phyloP scores from a whole-genome alignment of 1,284 basidiomycete species.

The Melampsora abietis-canadensis region DNA sequence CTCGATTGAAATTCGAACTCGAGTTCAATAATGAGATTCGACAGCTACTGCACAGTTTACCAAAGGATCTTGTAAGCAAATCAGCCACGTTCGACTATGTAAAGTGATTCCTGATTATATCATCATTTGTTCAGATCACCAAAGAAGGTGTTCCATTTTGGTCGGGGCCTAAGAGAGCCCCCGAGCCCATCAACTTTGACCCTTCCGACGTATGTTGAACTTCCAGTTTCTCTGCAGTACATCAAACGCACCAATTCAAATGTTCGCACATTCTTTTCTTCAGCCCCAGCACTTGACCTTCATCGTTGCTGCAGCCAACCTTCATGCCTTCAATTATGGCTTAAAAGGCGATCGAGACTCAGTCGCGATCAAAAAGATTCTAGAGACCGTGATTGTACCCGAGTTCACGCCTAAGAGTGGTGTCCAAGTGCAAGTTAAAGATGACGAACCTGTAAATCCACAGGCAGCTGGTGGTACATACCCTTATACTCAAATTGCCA shows the following conservation, averaged over 20 bases:
- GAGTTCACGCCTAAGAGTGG: constrained; percentile 88
- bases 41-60: constrained; percentile 88
- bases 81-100: not conserved
- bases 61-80: constrained; percentile 71
- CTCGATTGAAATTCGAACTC: constrained; percentile 89
- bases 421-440: constrained; percentile 90
- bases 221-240: not conserved
- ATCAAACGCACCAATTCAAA: not conserved
- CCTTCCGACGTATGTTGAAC: constrained; percentile 71
- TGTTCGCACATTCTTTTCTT: not conserved
- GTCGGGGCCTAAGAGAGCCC: constrained; percentile 89
- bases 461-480: constrained; percentile 54
- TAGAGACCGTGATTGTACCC: constrained; percentile 82
- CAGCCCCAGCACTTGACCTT: constrained; percentile 84
- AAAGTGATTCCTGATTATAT: not conserved
- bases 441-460: constrained; percentile 76
- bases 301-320: constrained; percentile 88
- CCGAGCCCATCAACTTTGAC: constrained; percentile 85
- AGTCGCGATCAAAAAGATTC: constrained; percentile 74
- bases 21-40: constrained; percentile 91
- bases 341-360: constrained; percentile 83
- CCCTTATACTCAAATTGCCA: not conserved
- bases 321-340: constrained; percentile 98
- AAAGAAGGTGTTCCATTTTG: constrained; percentile 52
- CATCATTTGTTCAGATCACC: constrained; percentile 19